Evolutionary conservation across 306 rosid species (phyloP).

Genomic region (Amphicarpaea edgeworthii): DNA sequence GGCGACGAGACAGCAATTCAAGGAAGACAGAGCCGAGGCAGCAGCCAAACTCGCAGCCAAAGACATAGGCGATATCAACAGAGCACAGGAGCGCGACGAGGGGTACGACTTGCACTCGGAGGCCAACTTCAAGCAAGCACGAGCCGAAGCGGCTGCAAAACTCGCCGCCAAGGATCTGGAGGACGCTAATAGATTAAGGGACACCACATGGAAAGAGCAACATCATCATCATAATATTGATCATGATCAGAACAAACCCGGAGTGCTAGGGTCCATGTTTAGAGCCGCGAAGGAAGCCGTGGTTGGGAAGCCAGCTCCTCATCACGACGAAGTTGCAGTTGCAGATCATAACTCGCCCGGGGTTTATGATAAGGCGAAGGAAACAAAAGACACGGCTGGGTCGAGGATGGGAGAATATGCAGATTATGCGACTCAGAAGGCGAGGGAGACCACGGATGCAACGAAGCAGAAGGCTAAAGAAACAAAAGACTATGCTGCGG

Average conservation of each 20-base stretch:
- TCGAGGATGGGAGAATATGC: slow-evolving; percentile 13
- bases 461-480: neutral
- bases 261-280: slow-evolving; percentile 66
- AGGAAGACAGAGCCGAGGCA: slow-evolving; percentile 74
- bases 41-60: slow-evolving; percentile 67
- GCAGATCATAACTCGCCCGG: neutral
- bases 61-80: slow-evolving; percentile 60
- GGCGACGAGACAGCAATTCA: slow-evolving; percentile 69
- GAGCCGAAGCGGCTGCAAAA: slow-evolving; percentile 74
- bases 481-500: neutral
- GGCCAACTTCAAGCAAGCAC: slow-evolving; percentile 58
- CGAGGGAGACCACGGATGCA: neutral
- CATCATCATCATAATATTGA: too few relatives aligned
- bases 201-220: neutral
- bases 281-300: slow-evolving; percentile 73
- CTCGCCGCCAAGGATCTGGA: slow-evolving; percentile 70
- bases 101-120: slow-evolving; percentile 5
- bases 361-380: slow-evolving; percentile 33
- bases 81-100: slow-evolving; percentile 47
- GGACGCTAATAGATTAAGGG: slow-evolving; percentile 56
- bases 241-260: slow-evolving; percentile 42
- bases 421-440: slow-evolving; percentile 1
- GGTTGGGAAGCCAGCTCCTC: slow-evolving; percentile 66
- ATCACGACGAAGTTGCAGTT: neutral
- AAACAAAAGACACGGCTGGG: neutral